Base-by-base conservation (phyloP, 805 yeast genomes). In the Metschnikowia koreensis region DNA sequence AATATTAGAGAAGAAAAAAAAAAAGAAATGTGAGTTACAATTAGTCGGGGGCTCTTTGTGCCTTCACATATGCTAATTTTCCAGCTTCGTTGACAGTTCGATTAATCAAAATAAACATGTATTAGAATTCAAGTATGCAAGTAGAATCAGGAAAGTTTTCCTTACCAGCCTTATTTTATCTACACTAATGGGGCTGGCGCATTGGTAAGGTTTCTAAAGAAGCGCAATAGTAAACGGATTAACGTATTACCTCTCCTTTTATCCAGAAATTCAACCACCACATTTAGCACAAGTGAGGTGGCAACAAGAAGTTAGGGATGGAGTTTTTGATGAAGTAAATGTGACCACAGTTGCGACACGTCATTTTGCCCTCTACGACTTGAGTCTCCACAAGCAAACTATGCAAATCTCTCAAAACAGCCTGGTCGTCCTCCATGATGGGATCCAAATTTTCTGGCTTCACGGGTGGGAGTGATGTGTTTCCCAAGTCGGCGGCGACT, bases 281-380 rank as follows among this genome's bases (percentile, higher is more conserved):
- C 34, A 31, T 12, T 43, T 37, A 57, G 38, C 92, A 96, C 60
- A 94, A 76, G 66, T 94, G 98, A 7, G 98, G 98, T 33, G 99
- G 98, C 36, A 94, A 79, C 49, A 94, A 73, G 70, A 94, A 87
- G 76, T 93, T 93, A 36, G 99, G 97, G 60, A 94, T 91, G 47
- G 94, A 83, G 75, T 90, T 92, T 70, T 92, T 93, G 73, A 94
- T 87, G 73, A 87, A 82, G 70, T 92, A 94, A 7, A 87, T 75
- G 68, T 93, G 97, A 1, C 82, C 84, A 67, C 99, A 94, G 70
- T 86, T 86, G 22, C 79, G 75, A 67, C 99, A 94, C 11, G 75
- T 76, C 98, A 94, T 90, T 61, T 84, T 83, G 2, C 99, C 99
- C 61, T 92, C 93, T 9, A 78, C 66, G 48, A 94, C 89, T 55